Conservation (phyloP, 2,329 filamentous ascomycete genomes). For the Westerdykella aurantiaca region DNA sequence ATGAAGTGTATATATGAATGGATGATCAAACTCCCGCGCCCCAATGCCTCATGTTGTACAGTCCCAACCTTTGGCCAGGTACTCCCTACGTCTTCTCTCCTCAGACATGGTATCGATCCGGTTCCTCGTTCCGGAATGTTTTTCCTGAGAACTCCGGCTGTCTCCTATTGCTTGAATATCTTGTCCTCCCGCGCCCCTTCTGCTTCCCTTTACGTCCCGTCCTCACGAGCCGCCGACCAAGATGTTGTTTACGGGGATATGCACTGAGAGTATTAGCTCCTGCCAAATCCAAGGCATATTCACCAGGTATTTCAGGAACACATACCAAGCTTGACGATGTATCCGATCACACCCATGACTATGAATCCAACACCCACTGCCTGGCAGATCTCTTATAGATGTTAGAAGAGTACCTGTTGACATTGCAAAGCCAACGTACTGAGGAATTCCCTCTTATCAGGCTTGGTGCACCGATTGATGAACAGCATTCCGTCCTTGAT, state of each 20-base stretch:
- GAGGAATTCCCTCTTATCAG: slow-evolving; percentile 36
- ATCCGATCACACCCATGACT: slow-evolving; percentile 50
- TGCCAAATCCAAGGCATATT: background rate
- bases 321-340: slow-evolving; percentile 46
- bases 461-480: slow-evolving; percentile 47
- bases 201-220: no score
- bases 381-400: slow-evolving; percentile 42
- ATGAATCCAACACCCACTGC: slow-evolving; percentile 50
- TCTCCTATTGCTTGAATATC: no score
- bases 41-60: slow-evolving; percentile 31
- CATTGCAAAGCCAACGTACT: slow-evolving; percentile 5
- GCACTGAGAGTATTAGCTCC: slow-evolving; percentile 29
- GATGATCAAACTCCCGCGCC: slow-evolving; percentile 32
- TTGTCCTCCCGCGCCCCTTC: no score
- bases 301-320: slow-evolving; percentile 6
- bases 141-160: no score
- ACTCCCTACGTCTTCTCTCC: no score
- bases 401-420: slow-evolving; percentile 1
- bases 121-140: no score
- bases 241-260: slow-evolving; percentile 52
- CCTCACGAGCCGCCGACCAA: slow-evolving; percentile 42
- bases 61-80: background rate
- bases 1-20: background rate
- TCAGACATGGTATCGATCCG: no score
- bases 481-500: slow-evolving; percentile 46